phyloP scores from a whole-genome alignment of 1,284 basidiomycete genomes.

The Schizophyllum commune region DNA sequence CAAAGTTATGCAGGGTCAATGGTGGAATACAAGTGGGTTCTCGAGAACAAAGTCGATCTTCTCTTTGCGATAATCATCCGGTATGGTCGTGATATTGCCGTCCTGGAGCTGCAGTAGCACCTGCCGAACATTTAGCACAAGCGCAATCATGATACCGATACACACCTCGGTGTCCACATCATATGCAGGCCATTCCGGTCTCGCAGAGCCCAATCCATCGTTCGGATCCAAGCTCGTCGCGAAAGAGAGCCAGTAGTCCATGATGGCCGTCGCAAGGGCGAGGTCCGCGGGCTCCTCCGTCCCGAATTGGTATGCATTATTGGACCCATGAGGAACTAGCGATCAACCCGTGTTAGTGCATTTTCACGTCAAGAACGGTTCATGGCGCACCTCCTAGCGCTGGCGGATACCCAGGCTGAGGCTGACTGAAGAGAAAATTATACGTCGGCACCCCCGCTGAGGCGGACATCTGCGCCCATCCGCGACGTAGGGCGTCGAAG shows the following conservation, averaged over 20 bases:
- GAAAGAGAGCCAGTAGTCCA: slow-evolving; percentile 49
- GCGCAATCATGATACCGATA: background rate
- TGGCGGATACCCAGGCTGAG: background rate
- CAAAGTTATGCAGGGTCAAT: slow-evolving; percentile 1
- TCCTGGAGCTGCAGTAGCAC: slow-evolving; percentile 31
- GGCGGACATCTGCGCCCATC: background rate
- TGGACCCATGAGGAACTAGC: slow-evolving; percentile 28
- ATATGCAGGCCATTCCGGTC: slow-evolving; percentile 30
- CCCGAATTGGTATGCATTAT: slow-evolving; percentile 21
- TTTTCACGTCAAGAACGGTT: too few species aligned
- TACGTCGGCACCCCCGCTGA: background rate
- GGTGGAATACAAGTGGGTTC: slow-evolving; percentile 16
- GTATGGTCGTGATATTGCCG: slow-evolving; percentile 26
- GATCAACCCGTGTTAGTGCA: too few species aligned
- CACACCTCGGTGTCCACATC: slow-evolving; percentile 20
- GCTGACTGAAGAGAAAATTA: background rate
- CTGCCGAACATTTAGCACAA: slow-evolving; percentile 12
- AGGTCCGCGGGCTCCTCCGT: background rate
- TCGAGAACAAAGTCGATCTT: slow-evolving; percentile 20
- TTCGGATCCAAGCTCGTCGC: slow-evolving; percentile 40
- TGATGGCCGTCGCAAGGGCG: slow-evolving; percentile 22
- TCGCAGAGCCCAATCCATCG: slow-evolving; percentile 32
- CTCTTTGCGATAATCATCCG: slow-evolving; percentile 27
- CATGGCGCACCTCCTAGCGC: too few species aligned
- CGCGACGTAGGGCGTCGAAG: background rate